Conservation (phyloP, 1,139 yeast genomes). For the Yamadazyma sp. region DNA sequence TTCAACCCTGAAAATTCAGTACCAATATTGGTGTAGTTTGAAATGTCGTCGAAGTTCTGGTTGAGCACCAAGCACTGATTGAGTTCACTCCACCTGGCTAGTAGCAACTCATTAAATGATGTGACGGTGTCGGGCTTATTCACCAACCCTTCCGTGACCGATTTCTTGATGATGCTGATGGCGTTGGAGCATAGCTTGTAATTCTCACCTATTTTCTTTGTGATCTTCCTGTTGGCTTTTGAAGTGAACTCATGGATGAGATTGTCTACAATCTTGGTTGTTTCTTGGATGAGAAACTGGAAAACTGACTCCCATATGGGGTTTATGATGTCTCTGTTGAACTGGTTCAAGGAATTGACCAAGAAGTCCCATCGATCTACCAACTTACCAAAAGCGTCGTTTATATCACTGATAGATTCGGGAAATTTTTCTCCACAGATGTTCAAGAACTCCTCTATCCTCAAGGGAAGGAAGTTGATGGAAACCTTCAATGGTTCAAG, state of each 20-base stretch:
- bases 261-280: conserved; percentile 27
- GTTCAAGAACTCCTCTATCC: conserved; percentile 47
- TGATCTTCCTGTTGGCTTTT: conserved; percentile 11
- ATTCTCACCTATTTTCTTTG: conserved; percentile 16
- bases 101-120: conserved; percentile 25
- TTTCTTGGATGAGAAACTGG: conserved; percentile 40
- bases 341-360: conserved; percentile 26
- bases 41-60: conserved; percentile 12
- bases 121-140: conserved; percentile 19
- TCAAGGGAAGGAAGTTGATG: conserved; percentile 54
- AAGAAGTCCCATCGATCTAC: conserved; percentile 42
- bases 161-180: conserved; percentile 32
- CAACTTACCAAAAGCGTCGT: conserved; percentile 40
- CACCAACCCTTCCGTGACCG: conserved; percentile 28
- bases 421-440: conserved; percentile 26
- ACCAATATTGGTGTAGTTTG: conserved; percentile 9
- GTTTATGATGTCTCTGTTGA: conserved; percentile 51
- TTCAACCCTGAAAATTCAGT: conserved; percentile 19
- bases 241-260: conserved; percentile 26
- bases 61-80: conserved; percentile 21
- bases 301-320: conserved; percentile 58
- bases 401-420: conserved; percentile 33
- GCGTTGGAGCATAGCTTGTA: conserved; percentile 37
- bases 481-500: conserved; percentile 59
- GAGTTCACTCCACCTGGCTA: conserved; percentile 35